Base-by-base conservation (phyloP, 768 basidiomycete species). In the Auriculariales sp. region DNA sequence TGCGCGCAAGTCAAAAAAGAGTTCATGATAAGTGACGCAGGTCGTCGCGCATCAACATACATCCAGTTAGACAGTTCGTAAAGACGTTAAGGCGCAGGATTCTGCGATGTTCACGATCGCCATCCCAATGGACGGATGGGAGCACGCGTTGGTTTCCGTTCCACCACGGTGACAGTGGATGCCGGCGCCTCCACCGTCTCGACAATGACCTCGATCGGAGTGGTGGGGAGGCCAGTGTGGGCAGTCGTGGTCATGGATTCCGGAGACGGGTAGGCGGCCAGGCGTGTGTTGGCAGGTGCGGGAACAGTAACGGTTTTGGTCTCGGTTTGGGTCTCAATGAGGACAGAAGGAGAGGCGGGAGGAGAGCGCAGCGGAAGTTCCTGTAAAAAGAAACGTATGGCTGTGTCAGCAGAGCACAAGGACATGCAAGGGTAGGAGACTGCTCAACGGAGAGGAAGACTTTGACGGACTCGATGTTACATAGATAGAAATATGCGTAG, bases 281-380 rank as follows among this genome's bases (percentile, higher is more conserved):
- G 73, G 54, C 84, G 83, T 47, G 84, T 87, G 60, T 77, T 83
- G 59, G 84, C 80, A 54, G 86, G 85, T 25, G 83, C 75, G 42
- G 83, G 83, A 54, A 82, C 74, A 48, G 76, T 77, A 58, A 82
- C 73, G 54, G 79, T 78, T 57, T 82, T 73, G 54, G 79, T 79
- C 49, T 58, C 54, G 28, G 61, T 60, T 17, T 61, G 59, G 47
- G 58, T 65, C 56, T 66, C 57, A 34, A 65, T 66, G 49, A 59
- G 55, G 7, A n/a, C n/a, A n/a, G 24, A 32, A 61, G 15, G 56
- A 65, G 50, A 49, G 60, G 65, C n/a, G 51, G 69, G 52, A 49
- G 66, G 57, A 17, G 71, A 65, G 65, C 17, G 51, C 69, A 53
- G 57, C 14, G 71, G 66, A 58, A 71, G 64, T 58, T 71, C 73